phyloP scores from a whole-genome alignment of 305 asterid species.

The Striga hermonthica region DNA sequence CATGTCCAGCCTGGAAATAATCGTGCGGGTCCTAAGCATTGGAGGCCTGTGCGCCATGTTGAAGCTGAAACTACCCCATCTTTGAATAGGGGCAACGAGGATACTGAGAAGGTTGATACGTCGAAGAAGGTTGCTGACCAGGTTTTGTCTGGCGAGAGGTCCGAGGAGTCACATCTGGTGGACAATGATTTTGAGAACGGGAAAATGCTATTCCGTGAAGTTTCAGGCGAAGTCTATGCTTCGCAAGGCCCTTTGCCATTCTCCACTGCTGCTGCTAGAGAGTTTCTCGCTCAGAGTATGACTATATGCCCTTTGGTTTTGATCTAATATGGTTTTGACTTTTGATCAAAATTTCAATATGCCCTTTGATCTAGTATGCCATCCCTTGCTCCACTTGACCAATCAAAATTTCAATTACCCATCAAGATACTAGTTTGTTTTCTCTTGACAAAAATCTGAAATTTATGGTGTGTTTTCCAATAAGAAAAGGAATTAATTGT shows the following conservation, averaged over 20 bases:
- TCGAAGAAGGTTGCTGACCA: constrained; percentile 38
- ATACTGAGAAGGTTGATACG: constrained; percentile 31
- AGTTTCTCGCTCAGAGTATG: constrained; percentile 76
- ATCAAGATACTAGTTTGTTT: no score
- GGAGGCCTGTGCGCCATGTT: constrained; percentile 55
- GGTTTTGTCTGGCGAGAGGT: constrained; percentile 35
- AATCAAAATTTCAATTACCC: no score
- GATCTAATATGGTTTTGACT: no score
- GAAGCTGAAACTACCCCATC: constrained; percentile 36
- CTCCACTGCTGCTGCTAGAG: constrained; percentile 56
- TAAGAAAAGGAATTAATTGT: no score
- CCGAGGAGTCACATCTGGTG: constrained; percentile 35
- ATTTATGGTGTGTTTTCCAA: no score
- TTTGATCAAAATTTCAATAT: no score
- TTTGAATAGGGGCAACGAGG: constrained; percentile 33
- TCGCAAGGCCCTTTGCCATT: constrained; percentile 38
- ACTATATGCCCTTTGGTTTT: constrained; percentile 14
- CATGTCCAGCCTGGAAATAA: constrained; percentile 39
- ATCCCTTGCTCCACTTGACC: no score
- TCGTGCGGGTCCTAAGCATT: constrained; percentile 39
- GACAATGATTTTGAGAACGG: constrained; percentile 33
- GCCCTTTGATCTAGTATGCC: no score
- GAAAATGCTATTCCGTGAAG: constrained; percentile 27
- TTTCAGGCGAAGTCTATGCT: constrained; percentile 33
- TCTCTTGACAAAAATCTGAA: no score